These are phyloP conservation scores for Amaranthus hypochondriacus DNA, from an alignment of 148 eudicot genomes.

Conservation along the genomic window DNA sequence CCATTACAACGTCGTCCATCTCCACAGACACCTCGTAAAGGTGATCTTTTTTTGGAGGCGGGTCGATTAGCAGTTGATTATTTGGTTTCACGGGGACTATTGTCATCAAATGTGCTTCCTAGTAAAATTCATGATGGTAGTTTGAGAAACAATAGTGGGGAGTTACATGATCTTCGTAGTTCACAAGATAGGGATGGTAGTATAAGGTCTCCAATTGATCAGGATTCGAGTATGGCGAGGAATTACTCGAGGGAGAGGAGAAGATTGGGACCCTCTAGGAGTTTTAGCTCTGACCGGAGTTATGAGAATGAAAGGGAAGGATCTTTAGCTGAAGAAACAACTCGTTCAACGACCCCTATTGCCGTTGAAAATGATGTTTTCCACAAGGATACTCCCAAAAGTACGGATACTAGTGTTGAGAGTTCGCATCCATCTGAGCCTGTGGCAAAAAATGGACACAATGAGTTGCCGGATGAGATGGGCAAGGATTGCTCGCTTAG, in stretches of 20 bases:
- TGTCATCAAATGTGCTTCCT: constrained; percentile 56
- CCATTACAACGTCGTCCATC: constrained; percentile 32
- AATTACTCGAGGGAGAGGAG: constrained; percentile 44
- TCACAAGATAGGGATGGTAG: constrained; percentile 39
- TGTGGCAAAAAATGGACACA: constrained; percentile 28
- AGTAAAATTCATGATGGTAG: constrained; percentile 54
- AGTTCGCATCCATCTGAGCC: constrained; percentile 32
- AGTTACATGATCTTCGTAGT: constrained; percentile 35
- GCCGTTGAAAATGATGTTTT: constrained; percentile 27
- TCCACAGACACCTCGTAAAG: constrained; percentile 33
- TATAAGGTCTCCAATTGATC: constrained; percentile 41
- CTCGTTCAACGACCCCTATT: constrained; percentile 21
- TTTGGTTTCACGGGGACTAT: constrained; percentile 66
- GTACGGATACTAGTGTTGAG: constrained; percentile 26
- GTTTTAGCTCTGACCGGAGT: constrained; percentile 41
- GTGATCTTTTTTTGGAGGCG: constrained; percentile 81
- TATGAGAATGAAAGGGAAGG: constrained; percentile 46
- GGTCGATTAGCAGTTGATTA: constrained; percentile 85
- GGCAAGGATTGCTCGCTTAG: constrained; percentile 5
- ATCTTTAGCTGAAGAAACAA: constrained; percentile 44
- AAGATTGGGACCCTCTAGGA: constrained; percentile 42
- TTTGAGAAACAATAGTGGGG: constrained; percentile 37
- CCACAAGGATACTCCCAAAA: constrained; percentile 21
- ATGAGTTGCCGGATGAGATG: constrained; percentile 26
- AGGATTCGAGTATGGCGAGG: constrained; percentile 20